Evolutionary conservation across 2,329 filamentous ascomycete species (phyloP), one percentile per base, ranked within the genome.

Genomic region (Exophiala sp.): DNA sequence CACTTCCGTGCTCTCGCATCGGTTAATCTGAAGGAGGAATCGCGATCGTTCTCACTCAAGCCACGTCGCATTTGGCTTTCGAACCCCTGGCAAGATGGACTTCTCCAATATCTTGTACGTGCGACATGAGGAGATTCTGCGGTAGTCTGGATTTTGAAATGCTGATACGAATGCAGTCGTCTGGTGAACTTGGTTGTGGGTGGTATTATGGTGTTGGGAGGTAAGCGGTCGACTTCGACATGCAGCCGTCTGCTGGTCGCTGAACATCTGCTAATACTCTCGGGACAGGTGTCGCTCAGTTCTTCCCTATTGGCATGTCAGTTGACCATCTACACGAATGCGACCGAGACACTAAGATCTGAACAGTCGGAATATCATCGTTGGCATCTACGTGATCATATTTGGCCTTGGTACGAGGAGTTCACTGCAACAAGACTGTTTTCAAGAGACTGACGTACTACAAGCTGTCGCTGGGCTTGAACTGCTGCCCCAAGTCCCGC

Each of bases 161-260:
- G 33, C 50, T 59, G 44, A 56, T 42, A 18, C 18, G 38, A 41
- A 42, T 47, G 38, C 71, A 97, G 94, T 78, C 94, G 94, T 69
- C 84, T 97, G 69, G 89, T 95, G 72, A 99, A 99, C 81, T 79
- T 99, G 72, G 89, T 78, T 66, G 85, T 95, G 61, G 94, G 86
- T 66, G 86, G 86, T 63, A 81, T 96, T 63, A 95, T 96, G 84
- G 78, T 95, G 44, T 78, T 96, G 44, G 92, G 91, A 62, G 92
- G 91, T 68, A 57, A 9, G 59, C 16, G n/a, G 24, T 5, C 83
- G 78, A 47, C 42, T 57, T 38, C 10, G 14, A 11, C 6, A 34
- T 40, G 49, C 43, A 33, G 32, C 50, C 52, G 43, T 12, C 38
- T 18, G 32, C 29, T 20, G 41, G 38, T 36, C 21, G 43, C 35